A percentile compares a stretch with the other conserved stretches of the same genome.
Conservation (phyloP, 768 basidiomycete genomes). For the Russula griseocarnosa region DNA sequence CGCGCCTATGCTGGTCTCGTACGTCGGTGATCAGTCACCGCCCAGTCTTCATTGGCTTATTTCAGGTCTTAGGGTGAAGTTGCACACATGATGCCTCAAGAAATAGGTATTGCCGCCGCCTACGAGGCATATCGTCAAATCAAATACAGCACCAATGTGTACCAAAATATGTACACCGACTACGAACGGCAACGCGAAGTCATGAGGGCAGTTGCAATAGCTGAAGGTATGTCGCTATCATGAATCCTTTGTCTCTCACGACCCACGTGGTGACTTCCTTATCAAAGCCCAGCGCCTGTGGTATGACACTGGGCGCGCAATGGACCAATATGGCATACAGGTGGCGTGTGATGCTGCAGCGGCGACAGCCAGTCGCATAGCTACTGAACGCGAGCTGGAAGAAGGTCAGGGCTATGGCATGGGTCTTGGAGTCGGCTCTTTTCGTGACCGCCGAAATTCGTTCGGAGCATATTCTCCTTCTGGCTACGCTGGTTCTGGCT, state of each 20-base stretch:
- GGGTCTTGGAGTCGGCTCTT: constrained; percentile 11
- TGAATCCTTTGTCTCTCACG: constrained; percentile 6
- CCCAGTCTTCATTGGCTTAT: constrained; percentile 1
- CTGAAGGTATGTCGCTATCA: constrained; percentile 50
- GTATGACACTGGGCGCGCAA: constrained; percentile 44
- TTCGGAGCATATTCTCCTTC: constrained; percentile 6
- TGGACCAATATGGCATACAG: constrained; percentile 29
- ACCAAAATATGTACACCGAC: constrained; percentile 54
- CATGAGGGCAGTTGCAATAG: constrained; percentile 62
- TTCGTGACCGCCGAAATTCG: constrained; percentile 18
- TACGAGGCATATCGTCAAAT: constrained; percentile 72
- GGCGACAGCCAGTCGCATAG: constrained; percentile 19
- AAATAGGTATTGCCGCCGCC: constrained; percentile 73
- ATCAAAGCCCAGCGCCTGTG: constrained; percentile 54
- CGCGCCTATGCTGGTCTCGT: constrained; percentile 63
- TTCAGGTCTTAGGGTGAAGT: constrained; percentile 45
- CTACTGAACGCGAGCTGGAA: constrained; percentile 18
- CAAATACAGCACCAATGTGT: constrained; percentile 53
- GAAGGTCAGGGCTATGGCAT: neutral
- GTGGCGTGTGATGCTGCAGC: constrained; percentile 23
- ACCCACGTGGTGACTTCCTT: constrained; percentile 10
- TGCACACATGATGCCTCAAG: constrained; percentile 47
- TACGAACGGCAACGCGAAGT: constrained; percentile 61
- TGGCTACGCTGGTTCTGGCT: constrained; percentile 13
- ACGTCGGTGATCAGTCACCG: constrained; percentile 25